phyloP scores from a whole-genome alignment of 1,284 basidiomycete genomes.

The Sphaerobolus stellatus region DNA sequence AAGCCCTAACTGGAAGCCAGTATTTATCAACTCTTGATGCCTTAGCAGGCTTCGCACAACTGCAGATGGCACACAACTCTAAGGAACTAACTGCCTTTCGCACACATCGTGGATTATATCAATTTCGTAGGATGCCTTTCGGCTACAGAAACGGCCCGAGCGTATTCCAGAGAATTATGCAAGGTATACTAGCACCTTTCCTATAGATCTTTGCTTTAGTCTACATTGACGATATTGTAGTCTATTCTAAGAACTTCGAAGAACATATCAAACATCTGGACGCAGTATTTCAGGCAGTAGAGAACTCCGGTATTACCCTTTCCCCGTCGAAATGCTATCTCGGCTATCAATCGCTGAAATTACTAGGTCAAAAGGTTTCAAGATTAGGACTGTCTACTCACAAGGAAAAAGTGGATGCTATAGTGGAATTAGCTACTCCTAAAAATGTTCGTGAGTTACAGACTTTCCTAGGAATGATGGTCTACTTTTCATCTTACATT shows the following conservation, averaged over 20 bases:
- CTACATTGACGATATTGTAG: slow-evolving; percentile 25
- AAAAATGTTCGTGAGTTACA: slow-evolving; percentile 18
- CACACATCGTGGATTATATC: slow-evolving; percentile 26
- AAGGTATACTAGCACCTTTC: slow-evolving; percentile 36
- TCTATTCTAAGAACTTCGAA: slow-evolving; percentile 17
- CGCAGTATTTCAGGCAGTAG: slow-evolving; percentile 17
- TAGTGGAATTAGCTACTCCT: slow-evolving; percentile 24
- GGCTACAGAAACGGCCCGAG: slow-evolving; percentile 5
- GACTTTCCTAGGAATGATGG: slow-evolving; percentile 32
- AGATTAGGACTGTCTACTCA: slow-evolving; percentile 29
- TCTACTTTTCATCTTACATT: slow-evolving; percentile 33
- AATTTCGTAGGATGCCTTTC: slow-evolving; percentile 5
- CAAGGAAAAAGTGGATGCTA: slow-evolving; percentile 31
- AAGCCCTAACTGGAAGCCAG: slow-evolving; percentile 25
- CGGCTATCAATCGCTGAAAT: slow-evolving; percentile 21
- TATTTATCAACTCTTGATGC: slow-evolving; percentile 30
- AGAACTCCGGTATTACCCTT: slow-evolving; percentile 16
- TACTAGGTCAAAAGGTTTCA: slow-evolving; percentile 24
- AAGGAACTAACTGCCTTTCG: slow-evolving; percentile 28
- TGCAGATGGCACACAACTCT: slow-evolving; percentile 22
- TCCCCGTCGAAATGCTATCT: slow-evolving; percentile 20
- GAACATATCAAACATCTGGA: slow-evolving; percentile 20
- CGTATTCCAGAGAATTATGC: slow-evolving; percentile 41
- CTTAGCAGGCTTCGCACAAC: slow-evolving; percentile 30
- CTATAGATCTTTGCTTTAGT: slow-evolving; percentile 26